Conservation (phyloP, 176 grass and related monocot genomes). For the Saccharum officinarum region DNA sequence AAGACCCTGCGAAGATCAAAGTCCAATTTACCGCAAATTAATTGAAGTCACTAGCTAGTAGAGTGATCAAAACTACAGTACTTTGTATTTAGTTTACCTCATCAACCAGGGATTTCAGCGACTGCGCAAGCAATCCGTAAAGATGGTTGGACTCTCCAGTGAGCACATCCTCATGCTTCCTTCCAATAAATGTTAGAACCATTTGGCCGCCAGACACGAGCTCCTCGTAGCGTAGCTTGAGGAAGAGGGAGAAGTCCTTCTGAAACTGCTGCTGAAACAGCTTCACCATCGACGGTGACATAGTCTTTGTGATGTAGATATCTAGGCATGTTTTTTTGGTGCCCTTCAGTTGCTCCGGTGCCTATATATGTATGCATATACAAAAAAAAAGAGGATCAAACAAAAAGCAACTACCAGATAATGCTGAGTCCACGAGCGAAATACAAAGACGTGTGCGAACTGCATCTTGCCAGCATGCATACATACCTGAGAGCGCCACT, state of each 20-base stretch:
- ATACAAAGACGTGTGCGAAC: neutral
- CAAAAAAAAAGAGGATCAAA: neutral
- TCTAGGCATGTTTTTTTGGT: neutral
- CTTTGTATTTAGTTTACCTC: neutral
- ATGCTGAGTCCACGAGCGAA: neutral
- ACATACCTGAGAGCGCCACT: constrained; percentile 55
- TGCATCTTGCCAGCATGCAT: neutral
- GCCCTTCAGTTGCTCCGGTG: constrained; percentile 19
- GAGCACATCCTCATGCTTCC: constrained; percentile 18
- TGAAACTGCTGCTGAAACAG: constrained; percentile 45
- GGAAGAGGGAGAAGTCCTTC: constrained; percentile 50
- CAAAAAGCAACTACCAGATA: neutral
- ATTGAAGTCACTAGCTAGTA: neutral
- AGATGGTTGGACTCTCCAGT: neutral
- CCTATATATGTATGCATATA: constrained; percentile 4
- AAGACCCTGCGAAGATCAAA: neutral
- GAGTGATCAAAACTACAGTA: neutral
- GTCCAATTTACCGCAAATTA: neutral
- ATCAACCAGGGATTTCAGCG: constrained; percentile 20
- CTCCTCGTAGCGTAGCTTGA: constrained; percentile 41
- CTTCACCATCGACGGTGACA: constrained; percentile 16
- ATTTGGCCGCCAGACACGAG: constrained; percentile 38
- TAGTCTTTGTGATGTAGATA: constrained; percentile 41
- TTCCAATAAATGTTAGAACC: constrained; percentile 45
- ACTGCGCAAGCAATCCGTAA: constrained; percentile 34